A percentile compares a stretch with the other conserved stretches of the same genome.
These are phyloP conservation scores for Herpetomonas muscarum DNA, from an alignment of 208 protist genomes.

Conservation along the genomic window DNA sequence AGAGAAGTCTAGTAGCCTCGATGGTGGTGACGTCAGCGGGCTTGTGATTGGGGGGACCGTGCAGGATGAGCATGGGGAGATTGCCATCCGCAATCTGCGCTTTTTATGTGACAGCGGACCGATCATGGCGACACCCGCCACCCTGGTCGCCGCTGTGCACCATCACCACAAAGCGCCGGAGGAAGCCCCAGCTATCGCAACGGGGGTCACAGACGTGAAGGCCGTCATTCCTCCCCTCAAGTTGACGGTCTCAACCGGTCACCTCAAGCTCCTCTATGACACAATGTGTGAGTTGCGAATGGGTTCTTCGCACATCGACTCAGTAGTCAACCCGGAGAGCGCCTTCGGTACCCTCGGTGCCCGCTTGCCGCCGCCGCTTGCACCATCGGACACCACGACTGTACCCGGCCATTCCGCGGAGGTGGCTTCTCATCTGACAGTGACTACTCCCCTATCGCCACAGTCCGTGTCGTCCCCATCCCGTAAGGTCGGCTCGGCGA, in stretches of 20 bases:
- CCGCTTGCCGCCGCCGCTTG: neutral
- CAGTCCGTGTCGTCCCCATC: too few relatives aligned
- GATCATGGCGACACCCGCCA: constrained; percentile 21
- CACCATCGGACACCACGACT: neutral
- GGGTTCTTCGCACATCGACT: neutral
- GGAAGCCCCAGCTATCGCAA: neutral
- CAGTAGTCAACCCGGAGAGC: constrained; percentile 5
- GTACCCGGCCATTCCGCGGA: too few relatives aligned
- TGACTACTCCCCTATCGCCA: too few relatives aligned
- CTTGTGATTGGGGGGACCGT: too few relatives aligned
- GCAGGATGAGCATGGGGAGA: constrained; percentile 28
- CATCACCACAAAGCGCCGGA: constrained; percentile 10
- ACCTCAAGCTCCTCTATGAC: constrained; percentile 27
- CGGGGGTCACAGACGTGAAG: constrained; percentile 14
- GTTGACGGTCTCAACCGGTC: constrained; percentile 26
- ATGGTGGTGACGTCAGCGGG: neutral
- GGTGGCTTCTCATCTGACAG: too few relatives aligned
- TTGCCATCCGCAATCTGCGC: constrained; percentile 22
- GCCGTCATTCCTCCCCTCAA: constrained; percentile 13
- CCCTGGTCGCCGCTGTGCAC: constrained; percentile 18
- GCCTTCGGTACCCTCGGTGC: neutral
- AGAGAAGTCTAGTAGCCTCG: constrained; percentile 22
- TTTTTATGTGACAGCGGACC: constrained; percentile 27
- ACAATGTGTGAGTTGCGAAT: constrained; percentile 6
- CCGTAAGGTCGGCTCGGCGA: too few relatives aligned